Base-by-base conservation (phyloP, 768 basidiomycete genomes). In the Amanita pallidorosea region DNA sequence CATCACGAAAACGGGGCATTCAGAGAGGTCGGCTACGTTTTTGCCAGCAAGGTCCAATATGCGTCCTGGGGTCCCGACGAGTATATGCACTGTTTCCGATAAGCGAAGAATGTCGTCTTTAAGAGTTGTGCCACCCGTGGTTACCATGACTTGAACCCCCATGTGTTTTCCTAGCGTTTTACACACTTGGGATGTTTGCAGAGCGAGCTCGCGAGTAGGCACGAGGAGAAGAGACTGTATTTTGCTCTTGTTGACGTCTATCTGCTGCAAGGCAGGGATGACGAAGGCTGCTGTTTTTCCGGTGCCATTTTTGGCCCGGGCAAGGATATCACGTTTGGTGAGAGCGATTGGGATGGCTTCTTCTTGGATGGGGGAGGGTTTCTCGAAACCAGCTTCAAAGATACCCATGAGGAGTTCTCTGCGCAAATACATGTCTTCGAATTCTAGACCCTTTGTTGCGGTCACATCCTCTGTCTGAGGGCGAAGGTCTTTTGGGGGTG, bases 281-380 rank as follows among this genome's bases (percentile, higher is more conserved):
- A 95, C 90, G 76, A 98, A 99, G 20, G 95, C 96, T 35, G 94
- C 95, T 20, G 95, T 99, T 76, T 99, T 92, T 57, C 95, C 95
- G 3, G 95, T 99, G 56, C 95, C 89, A 61, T 93, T 91, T 78
- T 95, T 94, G 51, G 93, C 92, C 57, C 92, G 88, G 37, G 92
- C 92, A 57, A 95, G 87, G 64, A 98, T 69, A 71, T 99, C 95
- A 63, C 95, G 85, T 60, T 86, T 88, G 51, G 88, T 82, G 61
- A 98, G 83, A 35, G 94, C 93, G 59, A 91, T 81, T 50, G 95
- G 95, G 60, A 97, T 97, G 48, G 95, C 89, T 73, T 96, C 90
- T 79, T 99, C 95, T 75, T 99, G 95, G 68, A 99, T 97, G 55
- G 95, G 95, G 22, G 91, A 95, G 38, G 95, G 95, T 58, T 77